phyloP scores from a whole-genome alignment of 1,139 yeast species.

The Kodamaea sp. region DNA sequence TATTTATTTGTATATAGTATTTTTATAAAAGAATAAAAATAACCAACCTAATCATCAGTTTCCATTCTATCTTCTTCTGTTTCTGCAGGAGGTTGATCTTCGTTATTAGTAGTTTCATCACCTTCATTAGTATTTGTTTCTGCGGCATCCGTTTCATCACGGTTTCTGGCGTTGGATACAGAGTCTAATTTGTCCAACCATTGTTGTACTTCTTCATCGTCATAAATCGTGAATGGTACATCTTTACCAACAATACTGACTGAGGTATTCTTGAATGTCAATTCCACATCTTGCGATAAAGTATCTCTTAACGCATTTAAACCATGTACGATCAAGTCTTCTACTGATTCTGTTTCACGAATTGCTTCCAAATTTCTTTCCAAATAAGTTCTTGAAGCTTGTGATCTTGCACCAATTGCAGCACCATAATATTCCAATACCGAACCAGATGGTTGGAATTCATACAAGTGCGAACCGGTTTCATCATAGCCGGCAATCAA shows the following conservation, averaged over 20 bases:
- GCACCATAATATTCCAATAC: constrained; percentile 89
- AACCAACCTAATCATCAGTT: constrained; percentile 35
- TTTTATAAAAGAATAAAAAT: not conserved
- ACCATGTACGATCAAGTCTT: constrained; percentile 80
- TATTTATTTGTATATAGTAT: constrained; percentile 6
- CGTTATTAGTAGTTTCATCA: constrained; percentile 22
- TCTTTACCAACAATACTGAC: constrained; percentile 89
- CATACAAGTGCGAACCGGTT: constrained; percentile 89
- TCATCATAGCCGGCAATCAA: constrained; percentile 91
- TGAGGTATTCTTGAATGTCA: constrained; percentile 78
- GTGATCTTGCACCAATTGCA: constrained; percentile 97
- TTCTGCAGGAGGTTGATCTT: constrained; percentile 14
- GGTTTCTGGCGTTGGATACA: constrained; percentile 49
- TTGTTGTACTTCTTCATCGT: constrained; percentile 80
- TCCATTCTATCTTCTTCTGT: constrained; percentile 47
- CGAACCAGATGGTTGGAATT: constrained; percentile 94
- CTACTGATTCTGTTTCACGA: constrained; percentile 54
- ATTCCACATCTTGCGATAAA: constrained; percentile 87
- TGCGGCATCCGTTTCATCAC: constrained; percentile 39
- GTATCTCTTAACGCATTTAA: constrained; percentile 92
- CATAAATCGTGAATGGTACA: constrained; percentile 68
- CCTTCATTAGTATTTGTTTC: constrained; percentile 28
- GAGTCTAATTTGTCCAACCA: constrained; percentile 71
- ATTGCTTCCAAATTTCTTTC: constrained; percentile 79
- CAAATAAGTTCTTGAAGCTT: constrained; percentile 93